Percentiles rank a stretch among this genome's conserved stretches.
Evolutionary conservation across 2,329 filamentous ascomycete species (phyloP).

Genomic region (Arthrobotrys sinensis): DNA sequence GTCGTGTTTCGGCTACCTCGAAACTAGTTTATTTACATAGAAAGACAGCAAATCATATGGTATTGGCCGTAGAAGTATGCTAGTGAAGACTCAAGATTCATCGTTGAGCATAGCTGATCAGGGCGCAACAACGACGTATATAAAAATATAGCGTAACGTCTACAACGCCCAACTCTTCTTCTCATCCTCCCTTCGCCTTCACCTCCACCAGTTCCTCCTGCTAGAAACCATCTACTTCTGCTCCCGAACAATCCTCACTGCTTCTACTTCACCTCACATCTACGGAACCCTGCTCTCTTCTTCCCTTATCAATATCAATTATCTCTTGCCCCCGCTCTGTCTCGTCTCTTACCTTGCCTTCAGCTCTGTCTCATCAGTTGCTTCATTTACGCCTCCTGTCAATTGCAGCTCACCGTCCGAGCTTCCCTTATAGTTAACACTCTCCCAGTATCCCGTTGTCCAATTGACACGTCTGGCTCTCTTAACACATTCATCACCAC

Average conservation of each 20-base stretch:
- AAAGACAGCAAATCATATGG: too few species aligned
- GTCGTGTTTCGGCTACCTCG: too few species aligned
- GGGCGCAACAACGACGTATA: background rate
- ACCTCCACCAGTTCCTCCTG: background rate
- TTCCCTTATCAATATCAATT: background rate
- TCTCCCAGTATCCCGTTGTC: background rate
- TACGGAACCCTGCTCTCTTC: background rate
- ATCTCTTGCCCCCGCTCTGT: background rate
- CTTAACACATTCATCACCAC: background rate
- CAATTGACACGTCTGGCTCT: background rate
- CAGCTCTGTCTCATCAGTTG: background rate
- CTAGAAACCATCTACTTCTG: background rate
- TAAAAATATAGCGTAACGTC: background rate
- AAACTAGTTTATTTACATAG: too few species aligned
- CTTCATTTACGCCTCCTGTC: background rate
- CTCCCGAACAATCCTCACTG: background rate
- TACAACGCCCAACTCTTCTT: conserved; percentile 1
- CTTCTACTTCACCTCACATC: background rate
- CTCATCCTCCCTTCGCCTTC: background rate
- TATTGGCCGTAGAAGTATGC: too few species aligned
- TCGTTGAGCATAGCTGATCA: background rate
- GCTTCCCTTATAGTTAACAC: background rate
- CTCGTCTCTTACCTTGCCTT: too few species aligned
- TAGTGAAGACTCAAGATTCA: too few species aligned
- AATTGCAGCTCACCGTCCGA: background rate